phyloP scores from a whole-genome alignment of 75 land plant genomes.

The Selaginella moellendorffii region DNA sequence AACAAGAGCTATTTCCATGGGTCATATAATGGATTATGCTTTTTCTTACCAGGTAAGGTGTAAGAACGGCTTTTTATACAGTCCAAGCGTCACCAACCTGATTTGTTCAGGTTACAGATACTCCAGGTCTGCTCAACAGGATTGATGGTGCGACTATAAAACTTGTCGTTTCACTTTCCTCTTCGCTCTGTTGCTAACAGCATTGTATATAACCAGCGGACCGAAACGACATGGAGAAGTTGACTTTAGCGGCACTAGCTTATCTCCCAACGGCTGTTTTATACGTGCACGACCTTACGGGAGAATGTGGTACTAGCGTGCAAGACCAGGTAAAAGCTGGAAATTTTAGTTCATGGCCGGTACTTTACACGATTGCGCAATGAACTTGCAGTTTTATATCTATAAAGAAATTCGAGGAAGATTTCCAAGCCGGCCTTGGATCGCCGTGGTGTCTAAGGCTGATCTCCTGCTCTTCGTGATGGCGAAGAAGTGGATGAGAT shows the following conservation, averaged over 20 bases:
- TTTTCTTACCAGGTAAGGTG: constrained; percentile 13
- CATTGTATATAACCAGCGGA: constrained; percentile 23
- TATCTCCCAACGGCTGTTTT: constrained; percentile 89
- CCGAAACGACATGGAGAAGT: constrained; percentile 88
- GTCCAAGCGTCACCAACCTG: not conserved
- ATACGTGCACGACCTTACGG: constrained; percentile 91
- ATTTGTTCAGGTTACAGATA: constrained; percentile 87
- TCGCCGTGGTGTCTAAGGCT: constrained; percentile 88
- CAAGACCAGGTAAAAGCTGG: constrained; percentile 95
- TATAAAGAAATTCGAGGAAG: constrained; percentile 73
- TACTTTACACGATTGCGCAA: too few relatives aligned
- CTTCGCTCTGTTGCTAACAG: too few relatives aligned
- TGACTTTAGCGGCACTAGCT: constrained; percentile 88
- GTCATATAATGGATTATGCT: constrained; percentile 38
- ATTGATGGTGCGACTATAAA: constrained; percentile 45
- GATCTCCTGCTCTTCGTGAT: constrained; percentile 42
- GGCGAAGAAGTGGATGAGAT: constrained; percentile 20
- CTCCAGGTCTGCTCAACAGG: constrained; percentile 87
- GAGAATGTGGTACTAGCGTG: constrained; percentile 84
- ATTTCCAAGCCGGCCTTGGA: constrained; percentile 64
- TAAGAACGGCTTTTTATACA: not conserved
- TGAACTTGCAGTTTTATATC: constrained; percentile 34
- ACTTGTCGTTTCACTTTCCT: not conserved
- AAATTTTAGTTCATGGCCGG: too few relatives aligned
- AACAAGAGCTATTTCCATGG: constrained; percentile 96